Conservation (phyloP, 495 filamentous ascomycete species). For the Aspergillus taichungensis region DNA sequence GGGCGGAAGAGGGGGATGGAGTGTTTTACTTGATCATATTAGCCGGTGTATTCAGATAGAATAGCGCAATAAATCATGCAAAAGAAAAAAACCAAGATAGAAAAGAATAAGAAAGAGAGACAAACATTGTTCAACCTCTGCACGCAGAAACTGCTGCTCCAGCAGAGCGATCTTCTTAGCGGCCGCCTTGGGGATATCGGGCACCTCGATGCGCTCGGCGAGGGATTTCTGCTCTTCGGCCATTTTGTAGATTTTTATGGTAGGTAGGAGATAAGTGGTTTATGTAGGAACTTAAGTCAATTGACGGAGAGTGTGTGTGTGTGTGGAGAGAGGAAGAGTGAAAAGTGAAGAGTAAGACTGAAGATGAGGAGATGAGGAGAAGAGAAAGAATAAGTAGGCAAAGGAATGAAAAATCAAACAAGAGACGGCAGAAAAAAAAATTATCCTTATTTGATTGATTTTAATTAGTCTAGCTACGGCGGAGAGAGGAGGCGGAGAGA, state of each 20-base stretch:
- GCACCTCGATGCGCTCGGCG: slow-evolving; percentile 24
- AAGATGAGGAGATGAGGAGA: background rate
- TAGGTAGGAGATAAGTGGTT: background rate
- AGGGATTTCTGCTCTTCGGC: slow-evolving; percentile 19
- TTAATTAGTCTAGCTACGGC: too few species aligned
- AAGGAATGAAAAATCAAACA: background rate
- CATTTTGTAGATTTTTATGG: slow-evolving; percentile 18
- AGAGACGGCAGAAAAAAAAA: background rate
- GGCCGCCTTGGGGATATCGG: slow-evolving; percentile 23
- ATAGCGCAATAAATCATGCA: slow-evolving; percentile 1
- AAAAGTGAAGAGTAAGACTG: slow-evolving; percentile 2
- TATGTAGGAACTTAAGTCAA: background rate
- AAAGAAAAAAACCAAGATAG: background rate
- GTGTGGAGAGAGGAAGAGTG: too few species aligned
- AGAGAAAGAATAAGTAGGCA: background rate
- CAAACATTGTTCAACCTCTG: slow-evolving; percentile 36
- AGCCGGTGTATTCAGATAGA: slow-evolving; percentile 5
- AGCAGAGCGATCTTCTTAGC: slow-evolving; percentile 25
- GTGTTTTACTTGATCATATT: slow-evolving; percentile 24
- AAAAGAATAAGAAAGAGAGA: slow-evolving; percentile 6
- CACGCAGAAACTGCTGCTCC: slow-evolving; percentile 30
- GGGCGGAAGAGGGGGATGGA: slow-evolving; percentile 34
- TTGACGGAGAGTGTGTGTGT: background rate
- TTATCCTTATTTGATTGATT: background rate
- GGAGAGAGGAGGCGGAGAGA: too few species aligned